Base-by-base conservation (phyloP, 345 rosid species). In the Schrenkiella parvula region DNA sequence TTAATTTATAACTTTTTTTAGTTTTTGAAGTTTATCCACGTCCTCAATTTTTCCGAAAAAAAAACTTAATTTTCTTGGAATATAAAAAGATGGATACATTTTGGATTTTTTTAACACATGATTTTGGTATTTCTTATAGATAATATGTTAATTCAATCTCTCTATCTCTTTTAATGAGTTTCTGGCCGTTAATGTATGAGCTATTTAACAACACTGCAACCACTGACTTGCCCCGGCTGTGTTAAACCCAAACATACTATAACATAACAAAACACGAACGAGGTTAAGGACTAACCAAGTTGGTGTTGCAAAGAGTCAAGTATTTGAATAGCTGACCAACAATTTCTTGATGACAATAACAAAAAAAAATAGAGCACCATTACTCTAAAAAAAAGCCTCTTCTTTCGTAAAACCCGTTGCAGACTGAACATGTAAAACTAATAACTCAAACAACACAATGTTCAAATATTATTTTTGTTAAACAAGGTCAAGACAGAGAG, bases 371-470 rank as follows among this genome's bases (percentile, higher is more conserved):
- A 29, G 26, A 21, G 7, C 42, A 68, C 6, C 35, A 46, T 22
- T 44, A 57, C 66, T 57, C 35, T 48, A 22, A n/a, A 12, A 6
- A 6, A 23, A 12, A 9, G 41, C 13, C 14, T 17, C 23, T 31
- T 9, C 4, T 31, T 31, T 17, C 1, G 22, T 54, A 54, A 54
- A 53, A 4, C n/a, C 18, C 41, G 39, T 31, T 32, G 61, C 61
- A 55, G 61, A 17, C 32, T 42, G 55, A 43, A 68, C 32, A 69
- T 56, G 19, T 22, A 15, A 57, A 10, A 23, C 34, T 29, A 59
- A 60, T 48, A 59, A 46, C 51, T 42, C 28, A 71, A 71, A 48
- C 38, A 70, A 26, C 12, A 70, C 15, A 37, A 58, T 25, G 18
- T 47, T 58, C 66, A 69, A 23, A 56, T 35, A 10, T 70, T 57